Percentiles rank a stretch among this genome's conserved stretches.
phyloP scores from a whole-genome alignment of 2,329 filamentous ascomycete species.

The Stachybotrys echinatus region DNA sequence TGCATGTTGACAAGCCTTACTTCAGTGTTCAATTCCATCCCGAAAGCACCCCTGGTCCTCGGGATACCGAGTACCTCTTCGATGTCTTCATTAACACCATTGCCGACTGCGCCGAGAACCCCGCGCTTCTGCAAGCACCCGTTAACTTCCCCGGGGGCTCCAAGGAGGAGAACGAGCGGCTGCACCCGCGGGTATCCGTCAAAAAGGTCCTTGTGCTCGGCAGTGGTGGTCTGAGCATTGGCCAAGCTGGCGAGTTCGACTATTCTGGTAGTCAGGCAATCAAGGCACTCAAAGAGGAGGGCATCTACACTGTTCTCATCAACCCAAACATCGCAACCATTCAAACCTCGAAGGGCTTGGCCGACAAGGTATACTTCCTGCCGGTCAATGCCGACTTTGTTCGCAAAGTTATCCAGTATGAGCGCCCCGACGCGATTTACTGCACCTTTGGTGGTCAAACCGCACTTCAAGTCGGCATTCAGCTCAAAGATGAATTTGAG shows the following conservation, averaged over 20 bases:
- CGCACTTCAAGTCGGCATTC: slow-evolving; percentile 91
- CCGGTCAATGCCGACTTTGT: slow-evolving; percentile 97
- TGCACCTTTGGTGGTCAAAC: slow-evolving; percentile 98
- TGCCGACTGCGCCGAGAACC: slow-evolving; percentile 61
- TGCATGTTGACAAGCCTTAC: slow-evolving; percentile 78
- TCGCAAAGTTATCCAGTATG: slow-evolving; percentile 92
- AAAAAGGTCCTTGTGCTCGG: slow-evolving; percentile 95
- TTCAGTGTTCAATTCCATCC: slow-evolving; percentile 99
- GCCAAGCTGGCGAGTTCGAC: slow-evolving; percentile 97
- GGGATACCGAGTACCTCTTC: slow-evolving; percentile 94
- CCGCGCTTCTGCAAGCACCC: slow-evolving; percentile 61
- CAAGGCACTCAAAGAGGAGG: slow-evolving; percentile 96
- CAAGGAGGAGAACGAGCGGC: slow-evolving; percentile 68
- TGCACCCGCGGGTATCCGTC: slow-evolving; percentile 73
- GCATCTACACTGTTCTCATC: slow-evolving; percentile 96
- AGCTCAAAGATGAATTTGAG: slow-evolving; percentile 96
- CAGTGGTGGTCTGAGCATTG: slow-evolving; percentile 92
- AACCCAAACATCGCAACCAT: slow-evolving; percentile 99
- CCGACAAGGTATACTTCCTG: slow-evolving; percentile 98
- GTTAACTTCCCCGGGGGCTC: slow-evolving; percentile 86
- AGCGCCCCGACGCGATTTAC: slow-evolving; percentile 94
- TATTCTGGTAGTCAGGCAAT: slow-evolving; percentile 98
- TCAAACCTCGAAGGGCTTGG: slow-evolving; percentile 94
- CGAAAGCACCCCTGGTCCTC: slow-evolving; percentile 90
- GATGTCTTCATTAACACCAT: slow-evolving; percentile 93